Evolutionary conservation across 768 basidiomycete species (phyloP), one percentile per base, ranked within the genome.

Genomic region (Leccinum boreale): DNA sequence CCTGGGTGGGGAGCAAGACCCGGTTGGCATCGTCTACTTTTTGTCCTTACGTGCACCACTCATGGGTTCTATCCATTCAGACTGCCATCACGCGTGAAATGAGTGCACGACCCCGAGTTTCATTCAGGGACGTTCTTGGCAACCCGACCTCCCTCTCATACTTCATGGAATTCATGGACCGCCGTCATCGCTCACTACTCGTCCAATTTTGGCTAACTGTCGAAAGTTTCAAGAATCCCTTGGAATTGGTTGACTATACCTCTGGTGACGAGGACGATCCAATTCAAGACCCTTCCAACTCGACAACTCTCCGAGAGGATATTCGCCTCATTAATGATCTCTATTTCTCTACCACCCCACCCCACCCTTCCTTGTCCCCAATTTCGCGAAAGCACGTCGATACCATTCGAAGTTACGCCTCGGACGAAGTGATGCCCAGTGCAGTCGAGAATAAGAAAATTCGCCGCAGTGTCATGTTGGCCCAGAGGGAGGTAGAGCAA

Each of bases 101-200:
- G 1, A 67, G 66, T 42, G 67, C 74, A 21, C 78, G 82, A 46
- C 77, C 82, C 5, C 75, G 81, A 11, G 73, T 90, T 23, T 78
- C 82, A 0, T 78, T 96, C 4, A 83, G 90, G 39, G 89, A 93
- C 53, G 81, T 98, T 52, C 83, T 99, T 3, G 78, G 86, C 23
- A 94, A 93, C 63, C 95, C 96, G 0, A 89, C 86, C 36, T 93
- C 94, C 0, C 81, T 98, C 3, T 93, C 92, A 2, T 96, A 97
- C 70, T 92, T 96, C 75, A 94, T 98, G 87, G 97, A 99, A 75
- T 97, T 92, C 65, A 95, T 98, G 92, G 97, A 98, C 64, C 84
- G 97, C 14, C 84, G 90, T 8, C 81, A 85, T 58, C 85, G 89
- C 29, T 90, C 94, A 12, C 67, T 92, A 12, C 84, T 93, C 10